These are phyloP conservation scores for Thielaviopsis euricoi DNA, from an alignment of 2,329 filamentous ascomycete genomes.

Conservation along the genomic window DNA sequence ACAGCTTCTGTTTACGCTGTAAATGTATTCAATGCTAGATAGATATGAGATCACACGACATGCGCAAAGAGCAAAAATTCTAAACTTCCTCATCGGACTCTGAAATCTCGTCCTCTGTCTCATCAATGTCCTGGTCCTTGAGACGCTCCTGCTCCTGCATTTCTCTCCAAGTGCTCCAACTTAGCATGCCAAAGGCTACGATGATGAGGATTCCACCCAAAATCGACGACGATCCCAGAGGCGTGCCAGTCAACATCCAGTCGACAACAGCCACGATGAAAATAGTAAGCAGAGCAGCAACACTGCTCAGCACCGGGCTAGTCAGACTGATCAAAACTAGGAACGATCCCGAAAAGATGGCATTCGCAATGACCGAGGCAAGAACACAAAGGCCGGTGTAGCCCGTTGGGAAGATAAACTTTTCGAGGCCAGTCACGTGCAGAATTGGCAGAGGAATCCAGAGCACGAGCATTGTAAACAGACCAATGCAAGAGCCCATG, in stretches of 20 bases:
- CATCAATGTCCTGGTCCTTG: conserved; percentile 33
- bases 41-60: neutral
- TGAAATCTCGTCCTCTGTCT: conserved; percentile 14
- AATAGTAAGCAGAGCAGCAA: conserved; percentile 86
- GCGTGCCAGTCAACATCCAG: conserved; percentile 66
- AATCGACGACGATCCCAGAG: conserved; percentile 58
- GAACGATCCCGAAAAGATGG: conserved; percentile 83
- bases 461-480: conserved; percentile 70
- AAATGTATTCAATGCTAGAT: neutral
- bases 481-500: conserved; percentile 73
- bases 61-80: neutral
- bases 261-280: conserved; percentile 91
- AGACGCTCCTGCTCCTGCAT: conserved; percentile 69
- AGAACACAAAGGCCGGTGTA: conserved; percentile 64
- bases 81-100: conserved; percentile 5
- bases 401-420: conserved; percentile 65
- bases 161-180: conserved; percentile 84
- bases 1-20: neutral
- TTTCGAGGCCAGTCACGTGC: conserved; percentile 62
- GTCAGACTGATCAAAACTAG: conserved; percentile 85
- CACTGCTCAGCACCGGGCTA: conserved; percentile 78
- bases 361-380: conserved; percentile 72
- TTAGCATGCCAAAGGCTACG: conserved; percentile 69
- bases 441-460: conserved; percentile 86
- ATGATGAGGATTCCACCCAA: conserved; percentile 78